Conservation (phyloP, 257 asterid species). For the Gynochthodes officinalis region DNA sequence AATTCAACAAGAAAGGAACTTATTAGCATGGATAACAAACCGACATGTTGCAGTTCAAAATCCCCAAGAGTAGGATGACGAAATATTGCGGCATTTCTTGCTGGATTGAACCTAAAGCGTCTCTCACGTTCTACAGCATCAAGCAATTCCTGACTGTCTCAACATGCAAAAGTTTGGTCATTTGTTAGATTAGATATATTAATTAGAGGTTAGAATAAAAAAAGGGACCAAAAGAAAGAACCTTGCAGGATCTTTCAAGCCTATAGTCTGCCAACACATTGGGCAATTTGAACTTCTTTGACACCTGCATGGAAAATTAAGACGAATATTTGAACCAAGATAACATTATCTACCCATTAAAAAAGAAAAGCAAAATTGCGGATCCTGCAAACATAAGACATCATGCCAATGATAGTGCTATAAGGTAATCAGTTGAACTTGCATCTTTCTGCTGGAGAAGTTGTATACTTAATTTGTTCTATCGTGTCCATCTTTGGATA, state of each 20-base stretch:
- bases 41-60: conserved; percentile 74
- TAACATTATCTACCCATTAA: not conserved
- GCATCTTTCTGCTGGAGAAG: not conserved
- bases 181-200: conserved; percentile 8
- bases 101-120: conserved; percentile 49
- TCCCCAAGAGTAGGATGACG: conserved; percentile 74
- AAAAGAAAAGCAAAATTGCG: not conserved
- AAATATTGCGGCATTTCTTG: conserved; percentile 63
- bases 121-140: conserved; percentile 82
- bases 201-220: conserved; percentile 1
- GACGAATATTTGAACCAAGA: not conserved
- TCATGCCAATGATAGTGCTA: not conserved
- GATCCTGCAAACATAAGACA: not conserved
- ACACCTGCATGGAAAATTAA: conserved; percentile 50
- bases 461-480: not conserved
- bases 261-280: conserved; percentile 90
- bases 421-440: not conserved
- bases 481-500: not conserved
- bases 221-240: conserved; percentile 20
- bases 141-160: conserved; percentile 88
- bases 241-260: conserved; percentile 84
- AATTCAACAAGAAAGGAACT: not conserved
- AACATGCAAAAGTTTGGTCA: not conserved
- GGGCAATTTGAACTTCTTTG: conserved; percentile 97
- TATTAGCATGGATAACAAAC: conserved; percentile 28